Conservation (phyloP, 2,329 filamentous ascomycete species). For the Paracamarosporium sp. region DNA sequence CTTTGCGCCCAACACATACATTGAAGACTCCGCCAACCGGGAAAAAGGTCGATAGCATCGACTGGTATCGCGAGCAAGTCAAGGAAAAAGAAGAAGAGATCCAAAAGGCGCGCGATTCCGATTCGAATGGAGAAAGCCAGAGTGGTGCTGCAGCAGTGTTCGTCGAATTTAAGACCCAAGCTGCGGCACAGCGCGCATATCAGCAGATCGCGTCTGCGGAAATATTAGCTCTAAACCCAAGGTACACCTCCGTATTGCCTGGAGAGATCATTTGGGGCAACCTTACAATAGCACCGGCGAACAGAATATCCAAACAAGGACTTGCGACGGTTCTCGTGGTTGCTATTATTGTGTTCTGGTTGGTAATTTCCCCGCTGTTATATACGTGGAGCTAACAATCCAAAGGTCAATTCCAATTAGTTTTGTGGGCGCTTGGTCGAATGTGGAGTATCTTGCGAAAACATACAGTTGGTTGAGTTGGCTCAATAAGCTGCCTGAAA, state of each 20-base stretch:
- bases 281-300: conserved; percentile 81
- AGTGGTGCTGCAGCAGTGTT: conserved; percentile 80
- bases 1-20: conserved; percentile 50
- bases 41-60: conserved; percentile 92
- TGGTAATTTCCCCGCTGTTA: neutral
- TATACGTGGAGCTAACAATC: conserved; percentile 60
- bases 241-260: conserved; percentile 83
- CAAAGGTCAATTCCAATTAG: conserved; percentile 85
- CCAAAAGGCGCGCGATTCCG: conserved; percentile 70
- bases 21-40: conserved; percentile 64
- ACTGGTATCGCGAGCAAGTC: conserved; percentile 83
- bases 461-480: conserved; percentile 74
- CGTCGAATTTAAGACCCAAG: conserved; percentile 84
- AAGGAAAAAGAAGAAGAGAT: conserved; percentile 76
- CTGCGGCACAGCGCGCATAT: conserved; percentile 83
- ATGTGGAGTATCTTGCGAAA: conserved; percentile 73
- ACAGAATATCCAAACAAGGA: conserved; percentile 77
- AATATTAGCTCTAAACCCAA: conserved; percentile 78
- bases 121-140: conserved; percentile 62
- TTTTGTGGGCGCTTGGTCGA: conserved; percentile 84
- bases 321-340: conserved; percentile 76
- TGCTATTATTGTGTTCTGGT: conserved; percentile 86
- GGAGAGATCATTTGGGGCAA: conserved; percentile 88
- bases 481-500: conserved; percentile 71
- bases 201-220: conserved; percentile 60